Conservation (phyloP, 768 basidiomycete genomes). For the Mycena filopes region DNA sequence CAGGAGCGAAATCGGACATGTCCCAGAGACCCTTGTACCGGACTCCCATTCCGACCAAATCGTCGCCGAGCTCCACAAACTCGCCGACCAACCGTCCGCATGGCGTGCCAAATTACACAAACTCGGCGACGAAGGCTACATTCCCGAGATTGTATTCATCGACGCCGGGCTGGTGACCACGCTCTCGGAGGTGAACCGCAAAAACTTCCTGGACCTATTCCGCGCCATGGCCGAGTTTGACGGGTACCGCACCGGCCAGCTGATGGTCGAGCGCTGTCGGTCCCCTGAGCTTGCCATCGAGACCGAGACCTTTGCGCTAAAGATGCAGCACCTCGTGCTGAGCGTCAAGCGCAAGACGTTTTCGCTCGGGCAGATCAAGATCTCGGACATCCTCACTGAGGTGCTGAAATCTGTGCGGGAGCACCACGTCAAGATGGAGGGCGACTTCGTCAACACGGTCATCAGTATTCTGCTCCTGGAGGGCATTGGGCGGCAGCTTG, state of each 20-base stretch:
- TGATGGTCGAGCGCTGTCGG: slow-evolving; percentile 96
- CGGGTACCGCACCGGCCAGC: slow-evolving; percentile 92
- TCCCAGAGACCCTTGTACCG: slow-evolving; percentile 44
- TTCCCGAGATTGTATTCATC: slow-evolving; percentile 95
- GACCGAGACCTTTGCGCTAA: slow-evolving; percentile 94
- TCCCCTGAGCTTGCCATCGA: slow-evolving; percentile 91
- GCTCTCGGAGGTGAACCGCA: slow-evolving; percentile 82
- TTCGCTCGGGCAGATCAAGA: slow-evolving; percentile 95
- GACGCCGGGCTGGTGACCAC: slow-evolving; percentile 96
- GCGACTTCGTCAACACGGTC: slow-evolving; percentile 98
- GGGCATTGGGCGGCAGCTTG: slow-evolving; percentile 94
- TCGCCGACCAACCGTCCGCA: slow-evolving; percentile 65
- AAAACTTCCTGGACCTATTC: slow-evolving; percentile 97
- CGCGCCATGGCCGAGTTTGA: slow-evolving; percentile 96
- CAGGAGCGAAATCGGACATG: slow-evolving; percentile 27
- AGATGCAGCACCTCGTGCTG: slow-evolving; percentile 96
- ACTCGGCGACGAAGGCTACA: slow-evolving; percentile 78
- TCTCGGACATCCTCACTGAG: slow-evolving; percentile 91
- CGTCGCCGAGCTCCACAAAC: slow-evolving; percentile 72
- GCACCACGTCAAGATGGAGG: slow-evolving; percentile 99
- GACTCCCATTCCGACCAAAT: slow-evolving; percentile 68
- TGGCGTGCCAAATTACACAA: slow-evolving; percentile 79
- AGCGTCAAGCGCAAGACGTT: slow-evolving; percentile 97
- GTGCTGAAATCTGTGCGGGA: slow-evolving; percentile 87
- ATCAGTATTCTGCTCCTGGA: slow-evolving; percentile 93